Conservation (phyloP, 306 rosid genomes). For the Rosa chinensis region DNA sequence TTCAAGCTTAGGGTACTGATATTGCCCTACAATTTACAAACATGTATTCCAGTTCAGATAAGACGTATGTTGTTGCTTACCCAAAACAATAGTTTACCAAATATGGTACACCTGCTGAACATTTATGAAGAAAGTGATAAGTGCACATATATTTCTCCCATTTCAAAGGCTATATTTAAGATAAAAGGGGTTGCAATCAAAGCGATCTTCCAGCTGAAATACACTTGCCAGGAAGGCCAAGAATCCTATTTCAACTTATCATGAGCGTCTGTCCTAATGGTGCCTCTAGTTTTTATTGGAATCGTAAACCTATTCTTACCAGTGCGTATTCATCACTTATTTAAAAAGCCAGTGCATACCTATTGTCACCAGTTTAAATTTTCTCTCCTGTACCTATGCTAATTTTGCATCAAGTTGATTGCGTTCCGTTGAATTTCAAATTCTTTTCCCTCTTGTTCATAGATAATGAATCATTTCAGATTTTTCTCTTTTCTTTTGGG, state of each 20-base stretch:
- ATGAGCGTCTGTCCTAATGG: neutral
- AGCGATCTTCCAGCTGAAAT: neutral
- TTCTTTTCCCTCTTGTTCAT: neutral
- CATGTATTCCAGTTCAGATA: constrained; percentile 34
- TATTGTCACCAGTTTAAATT: neutral
- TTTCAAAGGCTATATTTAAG: neutral
- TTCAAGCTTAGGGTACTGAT: constrained; percentile 34
- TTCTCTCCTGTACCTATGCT: neutral
- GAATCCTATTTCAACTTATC: neutral
- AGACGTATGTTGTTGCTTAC: constrained; percentile 16
- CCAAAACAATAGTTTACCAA: neutral
- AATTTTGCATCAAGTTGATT: neutral
- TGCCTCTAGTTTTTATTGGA: neutral
- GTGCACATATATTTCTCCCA: neutral
- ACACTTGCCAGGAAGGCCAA: neutral
- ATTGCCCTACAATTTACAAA: constrained; percentile 17
- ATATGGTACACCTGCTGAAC: neutral
- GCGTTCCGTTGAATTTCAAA: neutral
- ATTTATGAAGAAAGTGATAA: neutral
- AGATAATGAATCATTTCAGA: neutral
- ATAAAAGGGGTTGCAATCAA: neutral
- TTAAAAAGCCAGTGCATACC: neutral
- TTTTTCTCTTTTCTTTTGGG: neutral
- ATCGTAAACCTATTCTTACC: neutral
- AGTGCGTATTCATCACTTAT: neutral